phyloP scores from a whole-genome alignment of 2,329 filamentous ascomycete genomes.

The Beauveria caledonica region DNA sequence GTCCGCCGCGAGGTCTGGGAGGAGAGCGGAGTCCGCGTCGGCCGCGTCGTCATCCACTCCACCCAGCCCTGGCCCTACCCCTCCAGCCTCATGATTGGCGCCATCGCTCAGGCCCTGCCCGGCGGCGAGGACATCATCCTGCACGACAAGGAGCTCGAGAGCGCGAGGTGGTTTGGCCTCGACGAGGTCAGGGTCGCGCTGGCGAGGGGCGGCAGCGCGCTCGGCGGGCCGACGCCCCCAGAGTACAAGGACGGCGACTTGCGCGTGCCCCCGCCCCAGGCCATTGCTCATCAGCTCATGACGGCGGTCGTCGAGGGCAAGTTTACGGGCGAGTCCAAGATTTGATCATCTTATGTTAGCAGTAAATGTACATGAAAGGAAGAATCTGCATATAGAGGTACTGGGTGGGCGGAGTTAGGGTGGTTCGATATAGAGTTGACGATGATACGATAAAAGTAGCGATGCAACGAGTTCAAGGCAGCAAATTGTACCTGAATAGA shows the following conservation, averaged over 20 bases:
- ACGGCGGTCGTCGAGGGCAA: slow-evolving; percentile 71
- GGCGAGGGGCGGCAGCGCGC: slow-evolving; percentile 50
- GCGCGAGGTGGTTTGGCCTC: slow-evolving; percentile 79
- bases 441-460: background rate
- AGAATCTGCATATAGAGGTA: background rate
- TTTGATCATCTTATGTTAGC: slow-evolving; percentile 24
- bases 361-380: background rate
- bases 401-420: background rate
- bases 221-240: slow-evolving; percentile 56
- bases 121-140: slow-evolving; percentile 71
- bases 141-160: slow-evolving; percentile 85
- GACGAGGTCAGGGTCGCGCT: slow-evolving; percentile 75
- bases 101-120: slow-evolving; percentile 77
- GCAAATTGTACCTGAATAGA: background rate
- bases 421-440: background rate
- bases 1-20: slow-evolving; percentile 81
- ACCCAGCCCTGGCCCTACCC: slow-evolving; percentile 87
- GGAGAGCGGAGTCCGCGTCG: slow-evolving; percentile 69
- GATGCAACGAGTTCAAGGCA: background rate
- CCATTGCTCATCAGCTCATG: slow-evolving; percentile 88
- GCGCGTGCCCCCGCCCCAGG: slow-evolving; percentile 74
- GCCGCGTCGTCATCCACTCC: slow-evolving; percentile 71
- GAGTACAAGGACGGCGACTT: slow-evolving; percentile 70
- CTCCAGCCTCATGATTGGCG: slow-evolving; percentile 76
- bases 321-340: slow-evolving; percentile 46